phyloP scores from a whole-genome alignment of 2,329 filamentous ascomycete genomes.

The Phyllosticta citribraziliensis region DNA sequence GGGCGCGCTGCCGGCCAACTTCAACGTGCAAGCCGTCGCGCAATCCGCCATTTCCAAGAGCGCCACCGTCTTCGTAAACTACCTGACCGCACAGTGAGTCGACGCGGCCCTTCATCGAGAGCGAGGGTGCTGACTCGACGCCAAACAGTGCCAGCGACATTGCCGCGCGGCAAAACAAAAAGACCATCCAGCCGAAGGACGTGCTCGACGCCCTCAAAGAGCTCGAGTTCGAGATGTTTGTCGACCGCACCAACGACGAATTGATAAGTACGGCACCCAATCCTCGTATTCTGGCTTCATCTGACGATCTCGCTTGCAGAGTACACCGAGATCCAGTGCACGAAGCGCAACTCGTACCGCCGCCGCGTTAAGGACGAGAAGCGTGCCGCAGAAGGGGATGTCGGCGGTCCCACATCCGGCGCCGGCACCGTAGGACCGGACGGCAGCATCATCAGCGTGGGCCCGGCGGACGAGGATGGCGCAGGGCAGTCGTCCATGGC shows the following conservation, averaged over 20 bases:
- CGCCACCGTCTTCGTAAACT: conserved; percentile 75
- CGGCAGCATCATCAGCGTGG: background rate
- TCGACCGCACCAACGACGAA: conserved; percentile 62
- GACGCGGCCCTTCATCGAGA: background rate
- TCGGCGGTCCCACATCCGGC: background rate
- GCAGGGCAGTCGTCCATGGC: conserved; percentile 16
- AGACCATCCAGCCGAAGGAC: conserved; percentile 67
- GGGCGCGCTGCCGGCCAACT: conserved; percentile 68
- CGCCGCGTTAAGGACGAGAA: conserved; percentile 61
- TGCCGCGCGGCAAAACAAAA: conserved; percentile 57
- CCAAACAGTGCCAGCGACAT: conserved; percentile 60
- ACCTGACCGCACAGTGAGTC: conserved; percentile 63
- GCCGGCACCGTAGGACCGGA: background rate
- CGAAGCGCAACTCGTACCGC: conserved; percentile 64
- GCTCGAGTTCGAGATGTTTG: conserved; percentile 62
- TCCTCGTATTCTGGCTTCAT: background rate
- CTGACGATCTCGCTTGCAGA: conserved; percentile 33
- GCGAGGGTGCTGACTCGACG: background rate
- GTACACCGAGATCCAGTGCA: conserved; percentile 63
- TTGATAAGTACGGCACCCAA: conserved; percentile 53
- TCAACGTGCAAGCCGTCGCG: conserved; percentile 74
- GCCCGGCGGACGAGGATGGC: conserved; percentile 28
- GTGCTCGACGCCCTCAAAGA: conserved; percentile 71
- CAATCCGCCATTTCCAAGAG: conserved; percentile 71
- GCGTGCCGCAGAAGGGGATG: conserved; percentile 18